phyloP scores from a whole-genome alignment of 768 basidiomycete genomes.

The Gautieria morchelliformis region DNA sequence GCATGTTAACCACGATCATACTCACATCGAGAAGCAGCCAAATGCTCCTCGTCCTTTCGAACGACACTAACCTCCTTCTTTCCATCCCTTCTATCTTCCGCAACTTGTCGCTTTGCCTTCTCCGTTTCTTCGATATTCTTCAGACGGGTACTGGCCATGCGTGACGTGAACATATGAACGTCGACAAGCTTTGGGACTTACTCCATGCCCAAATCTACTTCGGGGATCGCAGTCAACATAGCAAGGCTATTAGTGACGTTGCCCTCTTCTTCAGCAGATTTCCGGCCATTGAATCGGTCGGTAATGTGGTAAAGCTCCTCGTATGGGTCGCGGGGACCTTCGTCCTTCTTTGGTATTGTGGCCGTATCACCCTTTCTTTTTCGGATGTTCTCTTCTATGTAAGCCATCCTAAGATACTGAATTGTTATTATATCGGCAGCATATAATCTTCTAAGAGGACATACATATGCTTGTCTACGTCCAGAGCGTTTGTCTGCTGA shows the following conservation, averaged over 20 bases:
- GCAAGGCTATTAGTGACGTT: conserved; percentile 87
- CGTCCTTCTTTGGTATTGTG: conserved; percentile 28
- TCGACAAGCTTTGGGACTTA: conserved; percentile 34
- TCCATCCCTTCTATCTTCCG: conserved; percentile 54
- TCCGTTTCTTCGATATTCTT: conserved; percentile 98
- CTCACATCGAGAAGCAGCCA: conserved; percentile 83
- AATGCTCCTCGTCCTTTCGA: conserved; percentile 64
- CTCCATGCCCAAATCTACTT: conserved; percentile 99
- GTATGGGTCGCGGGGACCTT: conserved; percentile 50
- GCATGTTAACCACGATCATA: neutral
- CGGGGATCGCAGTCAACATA: conserved; percentile 97
- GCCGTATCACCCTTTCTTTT: conserved; percentile 54
- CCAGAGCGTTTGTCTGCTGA: conserved; percentile 89
- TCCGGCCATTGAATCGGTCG: conserved; percentile 53
- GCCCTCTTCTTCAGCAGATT: conserved; percentile 70
- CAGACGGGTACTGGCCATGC: conserved; percentile 57
- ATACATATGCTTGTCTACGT: conserved; percentile 98
- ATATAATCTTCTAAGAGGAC: conserved; percentile 20
- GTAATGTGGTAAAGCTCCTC: conserved; percentile 71
- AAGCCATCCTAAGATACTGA: conserved; percentile 70
- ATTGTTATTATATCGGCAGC: neutral
- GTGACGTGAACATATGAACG: neutral
- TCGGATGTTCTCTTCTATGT: conserved; percentile 89
- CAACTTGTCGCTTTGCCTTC: conserved; percentile 83
- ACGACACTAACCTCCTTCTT: conserved; percentile 32